Conservation (phyloP, 345 rosid genomes). For the Jatropha curcas region DNA sequence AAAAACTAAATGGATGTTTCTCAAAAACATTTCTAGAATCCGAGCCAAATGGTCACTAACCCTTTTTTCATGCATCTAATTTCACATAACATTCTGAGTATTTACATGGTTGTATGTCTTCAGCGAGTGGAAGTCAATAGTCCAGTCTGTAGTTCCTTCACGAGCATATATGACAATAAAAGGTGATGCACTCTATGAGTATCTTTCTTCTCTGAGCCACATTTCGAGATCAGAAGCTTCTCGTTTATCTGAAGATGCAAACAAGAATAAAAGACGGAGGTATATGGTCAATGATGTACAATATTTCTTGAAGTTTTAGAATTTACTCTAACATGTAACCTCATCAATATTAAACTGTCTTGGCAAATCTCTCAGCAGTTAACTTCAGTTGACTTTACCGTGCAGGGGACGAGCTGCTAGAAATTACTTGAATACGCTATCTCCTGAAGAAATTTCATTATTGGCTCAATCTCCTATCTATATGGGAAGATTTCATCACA, state of each 20-base stretch:
- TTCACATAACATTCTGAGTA: not conserved
- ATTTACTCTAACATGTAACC: not conserved
- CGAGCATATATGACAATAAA: conserved; percentile 51
- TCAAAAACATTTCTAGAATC: not conserved
- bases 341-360: not conserved
- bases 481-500: conserved; percentile 34
- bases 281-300: conserved; percentile 18
- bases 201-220: conserved; percentile 58
- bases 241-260: conserved; percentile 44
- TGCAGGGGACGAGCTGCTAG: conserved; percentile 59
- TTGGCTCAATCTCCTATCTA: conserved; percentile 45
- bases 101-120: conserved; percentile 14
- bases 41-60: no score
- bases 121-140: conserved; percentile 54
- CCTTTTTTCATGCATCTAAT: not conserved
- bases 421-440: conserved; percentile 68
- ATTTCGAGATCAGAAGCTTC: conserved; percentile 72
- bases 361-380: not conserved
- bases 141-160: conserved; percentile 57
- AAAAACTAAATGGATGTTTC: not conserved
- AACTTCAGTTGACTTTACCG: conserved; percentile 11
- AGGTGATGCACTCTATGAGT: conserved; percentile 69
- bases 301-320: not conserved
- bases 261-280: conserved; percentile 50
- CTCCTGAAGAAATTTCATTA: conserved; percentile 66